Conservation (phyloP, 306 rosid species). For the Sindora glabra region DNA sequence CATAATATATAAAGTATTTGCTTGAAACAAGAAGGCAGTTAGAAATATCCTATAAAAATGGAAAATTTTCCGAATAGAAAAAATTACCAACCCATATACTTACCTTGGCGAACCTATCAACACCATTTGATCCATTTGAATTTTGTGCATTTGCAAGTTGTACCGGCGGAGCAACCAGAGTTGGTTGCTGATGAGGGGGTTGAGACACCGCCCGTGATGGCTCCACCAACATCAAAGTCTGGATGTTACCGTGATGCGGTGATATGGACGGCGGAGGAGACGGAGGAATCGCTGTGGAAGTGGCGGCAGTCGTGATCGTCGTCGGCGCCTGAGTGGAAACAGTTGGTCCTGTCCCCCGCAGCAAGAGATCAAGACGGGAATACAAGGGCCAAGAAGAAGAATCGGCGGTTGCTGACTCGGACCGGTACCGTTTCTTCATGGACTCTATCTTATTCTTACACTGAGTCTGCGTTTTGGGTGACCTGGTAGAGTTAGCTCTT, state of each 20-base stretch:
- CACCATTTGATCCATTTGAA: slow-evolving; percentile 75
- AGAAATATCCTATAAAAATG: neutral
- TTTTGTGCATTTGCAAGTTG: slow-evolving; percentile 35
- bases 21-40: neutral
- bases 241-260: slow-evolving; percentile 4
- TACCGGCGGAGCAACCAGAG: slow-evolving; percentile 25
- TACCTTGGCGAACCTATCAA: slow-evolving; percentile 68
- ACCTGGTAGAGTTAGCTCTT: slow-evolving; percentile 47
- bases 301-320: too few species aligned
- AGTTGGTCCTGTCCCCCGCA: slow-evolving; percentile 62
- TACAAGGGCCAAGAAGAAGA: slow-evolving; percentile 82
- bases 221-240: slow-evolving; percentile 46
- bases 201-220: slow-evolving; percentile 29
- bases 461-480: slow-evolving; percentile 84
- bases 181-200: slow-evolving; percentile 11
- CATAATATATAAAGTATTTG: neutral
- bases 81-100: neutral
- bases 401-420: slow-evolving; percentile 64
- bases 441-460: slow-evolving; percentile 99
- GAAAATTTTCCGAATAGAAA: neutral
- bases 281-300: neutral
- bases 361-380: slow-evolving; percentile 62
- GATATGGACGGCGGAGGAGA: neutral
- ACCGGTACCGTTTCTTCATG: slow-evolving; percentile 87
- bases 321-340: neutral